Conservation (phyloP, 2,329 filamentous ascomycete genomes). For the Sordariomycetes sp. region DNA sequence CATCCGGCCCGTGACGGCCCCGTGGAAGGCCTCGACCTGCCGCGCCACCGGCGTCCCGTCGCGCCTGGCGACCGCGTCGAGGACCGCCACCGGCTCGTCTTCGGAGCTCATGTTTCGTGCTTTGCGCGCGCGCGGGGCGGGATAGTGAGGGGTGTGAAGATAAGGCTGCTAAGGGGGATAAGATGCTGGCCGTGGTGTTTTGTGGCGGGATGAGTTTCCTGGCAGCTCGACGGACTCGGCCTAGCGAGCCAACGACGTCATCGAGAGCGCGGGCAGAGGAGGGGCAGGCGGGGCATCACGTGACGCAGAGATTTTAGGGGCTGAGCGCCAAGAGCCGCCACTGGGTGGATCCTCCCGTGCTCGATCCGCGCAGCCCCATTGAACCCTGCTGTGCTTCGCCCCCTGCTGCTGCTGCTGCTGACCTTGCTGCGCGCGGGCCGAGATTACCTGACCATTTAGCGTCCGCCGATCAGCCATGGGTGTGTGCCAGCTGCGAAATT, state of each 20-base stretch:
- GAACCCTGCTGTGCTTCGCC: no score
- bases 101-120: not conserved
- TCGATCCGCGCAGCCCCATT: not conserved
- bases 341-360: not conserved
- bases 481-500: no score
- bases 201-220: not conserved
- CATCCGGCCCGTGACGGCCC: not conserved
- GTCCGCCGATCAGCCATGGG: no score
- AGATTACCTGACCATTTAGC: no score
- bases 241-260: not conserved
- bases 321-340: not conserved
- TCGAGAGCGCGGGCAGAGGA: not conserved
- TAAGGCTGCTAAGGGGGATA: not conserved
- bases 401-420: no score
- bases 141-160: not conserved
- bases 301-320: not conserved
- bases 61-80: not conserved
- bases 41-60: not conserved
- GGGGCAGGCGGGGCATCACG: not conserved
- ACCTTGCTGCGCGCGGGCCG: no score
- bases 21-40: not conserved
- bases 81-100: not conserved
- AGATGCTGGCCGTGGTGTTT: not conserved
- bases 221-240: not conserved
- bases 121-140: no score